A percentile compares a stretch with the other conserved stretches of the same genome.
These are phyloP conservation scores for Eucalyptus pauciflora DNA, from an alignment of 345 rosid species.

Conservation along the genomic window DNA sequence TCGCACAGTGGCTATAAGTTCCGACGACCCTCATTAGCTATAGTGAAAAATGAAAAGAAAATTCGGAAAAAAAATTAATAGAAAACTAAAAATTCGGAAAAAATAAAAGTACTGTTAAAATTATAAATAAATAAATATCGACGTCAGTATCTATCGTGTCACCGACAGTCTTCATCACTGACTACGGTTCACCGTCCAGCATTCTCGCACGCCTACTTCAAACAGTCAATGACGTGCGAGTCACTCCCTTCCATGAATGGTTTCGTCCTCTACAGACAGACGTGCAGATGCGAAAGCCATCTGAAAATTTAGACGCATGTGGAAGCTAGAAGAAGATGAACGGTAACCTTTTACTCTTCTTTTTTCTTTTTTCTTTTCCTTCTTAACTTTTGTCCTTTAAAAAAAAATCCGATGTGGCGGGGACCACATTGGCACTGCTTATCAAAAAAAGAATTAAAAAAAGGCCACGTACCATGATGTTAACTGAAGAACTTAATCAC, in stretches of 20 bases:
- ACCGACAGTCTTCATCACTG: neutral
- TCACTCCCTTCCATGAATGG: neutral
- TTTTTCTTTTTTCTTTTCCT: neutral
- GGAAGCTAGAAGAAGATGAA: no score
- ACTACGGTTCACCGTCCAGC: neutral
- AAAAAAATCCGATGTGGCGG: neutral
- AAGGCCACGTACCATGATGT: neutral
- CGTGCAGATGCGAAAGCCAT: neutral
- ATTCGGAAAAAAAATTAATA: rapidly evolving
- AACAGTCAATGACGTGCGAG: neutral
- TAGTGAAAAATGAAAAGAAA: no score
- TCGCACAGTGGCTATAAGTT: neutral
- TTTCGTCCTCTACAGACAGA: neutral
- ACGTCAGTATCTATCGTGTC: no score
- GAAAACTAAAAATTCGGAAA: no score
- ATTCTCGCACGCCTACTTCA: neutral
- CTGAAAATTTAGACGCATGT: neutral
- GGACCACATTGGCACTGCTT: neutral
- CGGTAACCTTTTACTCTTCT: no score
- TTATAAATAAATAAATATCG: no score
- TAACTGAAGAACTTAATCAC: neutral
- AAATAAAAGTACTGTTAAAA: no score
- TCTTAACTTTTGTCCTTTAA: neutral
- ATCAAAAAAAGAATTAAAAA: no score
- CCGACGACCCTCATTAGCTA: rapidly evolving